Evolutionary conservation across 495 filamentous ascomycete species (phyloP), one percentile per base, ranked within the genome.

Genomic region (Daldinia loculata): DNA sequence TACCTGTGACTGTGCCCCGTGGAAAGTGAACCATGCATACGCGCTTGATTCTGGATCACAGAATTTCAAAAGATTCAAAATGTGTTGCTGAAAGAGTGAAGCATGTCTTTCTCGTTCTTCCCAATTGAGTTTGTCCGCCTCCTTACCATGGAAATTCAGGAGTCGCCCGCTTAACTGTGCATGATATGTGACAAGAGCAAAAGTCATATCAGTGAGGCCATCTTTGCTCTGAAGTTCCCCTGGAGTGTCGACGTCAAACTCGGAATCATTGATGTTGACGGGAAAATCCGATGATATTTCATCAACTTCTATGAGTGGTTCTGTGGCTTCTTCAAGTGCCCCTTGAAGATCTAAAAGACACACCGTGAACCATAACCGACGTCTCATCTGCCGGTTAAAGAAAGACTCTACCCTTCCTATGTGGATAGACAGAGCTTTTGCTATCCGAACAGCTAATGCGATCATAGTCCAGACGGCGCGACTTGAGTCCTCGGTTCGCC

Each of bases 21-120:
- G 70, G 6, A 48, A 69, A 11, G 64, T 51, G 7, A 63, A 72
- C 70, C 70, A 72, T 11, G 70, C 70, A 24, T 72, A 72, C 0
- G 50, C 7, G 38, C 34, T 58, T 15, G 65, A 29, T n/a, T 72
- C 64, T 11, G 70, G 70, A 34, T 72, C 65, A n/a, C 70, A 72
- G 26, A 69, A 69, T 17, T 56, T 48, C 11, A 72, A 36, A 19
- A 72, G 60, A 29, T 19, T 30, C 7, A 50, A 52, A 8, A 61
- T 39, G 1, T 63, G 17, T n/a, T 72, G 41, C 45, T 72, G 65
- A 3, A 69, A 59, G 3, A 45, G 64, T 9, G 17, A 48, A 1
- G 57, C 52, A 15, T 64, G 55, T 4, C 43, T 11, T 22, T 64
- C 30, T 38, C 67, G 39, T 34, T 38, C 53, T 27, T 56, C 39